These are phyloP conservation scores for Exophiala lecanii-corni DNA, from an alignment of 2,329 filamentous ascomycete genomes.

Conservation along the genomic window DNA sequence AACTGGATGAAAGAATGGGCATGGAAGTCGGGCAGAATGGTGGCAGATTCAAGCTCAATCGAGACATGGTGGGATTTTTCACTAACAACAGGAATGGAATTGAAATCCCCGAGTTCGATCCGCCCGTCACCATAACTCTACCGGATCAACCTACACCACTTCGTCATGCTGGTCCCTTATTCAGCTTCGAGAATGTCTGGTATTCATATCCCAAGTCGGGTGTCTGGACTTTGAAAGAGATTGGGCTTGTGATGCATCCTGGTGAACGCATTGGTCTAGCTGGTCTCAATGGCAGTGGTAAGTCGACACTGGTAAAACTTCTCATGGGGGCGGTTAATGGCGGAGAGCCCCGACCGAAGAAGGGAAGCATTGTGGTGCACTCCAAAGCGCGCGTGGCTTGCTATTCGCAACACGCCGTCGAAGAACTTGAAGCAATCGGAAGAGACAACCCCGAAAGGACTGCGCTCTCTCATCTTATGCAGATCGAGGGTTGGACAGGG, in stretches of 20 bases:
- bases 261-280: conserved; percentile 71
- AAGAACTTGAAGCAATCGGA: conserved; percentile 58
- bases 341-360: conserved; percentile 41
- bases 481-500: conserved; percentile 33
- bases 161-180: conserved; percentile 67
- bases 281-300: conserved; percentile 76
- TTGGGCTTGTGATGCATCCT: conserved; percentile 65
- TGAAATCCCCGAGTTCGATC: conserved; percentile 60
- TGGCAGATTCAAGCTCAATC: conserved; percentile 73
- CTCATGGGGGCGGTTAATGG: conserved; percentile 55
- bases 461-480: conserved; percentile 59
- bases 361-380: conserved; percentile 61
- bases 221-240: conserved; percentile 53
- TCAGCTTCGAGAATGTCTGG: conserved; percentile 65
- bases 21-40: conserved; percentile 68
- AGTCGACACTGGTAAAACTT: conserved; percentile 71
- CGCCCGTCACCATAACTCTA: conserved; percentile 20
- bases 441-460: conserved; percentile 53
- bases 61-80: conserved; percentile 64
- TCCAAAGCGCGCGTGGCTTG: conserved; percentile 67
- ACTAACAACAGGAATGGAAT: conserved; percentile 59
- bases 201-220: conserved; percentile 56
- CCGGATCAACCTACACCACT: conserved; percentile 48
- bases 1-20: conserved; percentile 75
- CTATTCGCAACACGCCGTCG: conserved; percentile 76